Evolutionary conservation across 768 basidiomycete genomes (phyloP), one percentile per base, ranked within the genome.

Genomic region (Floccularia luteovirens): DNA sequence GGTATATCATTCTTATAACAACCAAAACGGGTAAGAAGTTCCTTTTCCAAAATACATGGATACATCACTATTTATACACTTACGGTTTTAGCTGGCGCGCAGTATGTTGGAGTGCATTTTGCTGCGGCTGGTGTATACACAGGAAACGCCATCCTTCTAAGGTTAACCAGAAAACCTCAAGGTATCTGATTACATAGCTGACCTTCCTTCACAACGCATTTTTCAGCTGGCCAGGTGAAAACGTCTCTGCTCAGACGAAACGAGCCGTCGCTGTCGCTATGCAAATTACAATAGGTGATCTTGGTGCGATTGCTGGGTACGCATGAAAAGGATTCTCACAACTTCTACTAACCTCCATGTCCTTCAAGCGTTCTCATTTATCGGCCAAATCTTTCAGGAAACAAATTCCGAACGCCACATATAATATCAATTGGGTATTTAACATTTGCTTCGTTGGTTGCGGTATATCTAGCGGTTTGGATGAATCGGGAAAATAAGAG

Each of bases 221-320:
- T 39, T 21, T 12, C 45, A 68, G 70, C 39, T 80, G 79, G 75
- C 75, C 77, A 1, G 66, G 72, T 13, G 79, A 82, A 55, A 81
- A 81, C 45, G 76, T 82, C n/a, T 77, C 77, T 10, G 74, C 72
- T 8, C 79, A 81, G 48, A 81, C 78, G 3, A 80, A 81, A 52
- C 69, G 79, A 10, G 77, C 79, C 0, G 66, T 77, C 2, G 74
- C 74, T 1, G 66, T 77, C 3, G 79, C 75, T 1, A 69, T 76
- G 67, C 80, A 81, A 50, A 79, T 82, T 35, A 74, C 72, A 6
- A 69, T 81, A 8, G 77, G 77, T 10, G 74, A 81, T 45, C 59
- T 75, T 24, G 79, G 76, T 2, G 76, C 78, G 13, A 72, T 79
- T 30, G 67, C 69, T 33, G 78, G 67, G 59, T 66, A 51, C 19